Evolutionary conservation across 2,329 filamentous ascomycete genomes (phyloP), one percentile per base, ranked within the genome.

Genomic region (Akanthomyces dipterigenus): DNA sequence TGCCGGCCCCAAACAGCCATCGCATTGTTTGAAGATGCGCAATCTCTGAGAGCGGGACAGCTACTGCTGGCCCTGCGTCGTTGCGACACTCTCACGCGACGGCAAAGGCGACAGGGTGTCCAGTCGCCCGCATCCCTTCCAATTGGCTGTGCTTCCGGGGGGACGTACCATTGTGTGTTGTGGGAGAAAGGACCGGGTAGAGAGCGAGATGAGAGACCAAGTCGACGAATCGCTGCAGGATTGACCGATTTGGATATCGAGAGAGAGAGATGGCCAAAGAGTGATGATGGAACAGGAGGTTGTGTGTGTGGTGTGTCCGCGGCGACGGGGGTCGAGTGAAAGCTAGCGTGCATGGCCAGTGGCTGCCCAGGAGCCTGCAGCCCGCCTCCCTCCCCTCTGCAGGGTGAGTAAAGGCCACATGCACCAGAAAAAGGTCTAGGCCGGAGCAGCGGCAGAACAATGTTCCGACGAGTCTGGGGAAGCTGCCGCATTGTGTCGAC

Each of bases 351-450:
- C 18, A 20, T 31, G 24, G 5, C n/a, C 43, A 48, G 28, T 24
- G 20, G 31, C 49, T 40, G 42, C 31, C 59, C 65, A 71, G 70
- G 70, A 69, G 69, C 66, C 67, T 66, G 68, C 64, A 63, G 64
- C 63, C 63, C 65, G 64, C 63, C 31, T 34, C n/a, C n/a, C n/a
- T n/a, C n/a, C n/a, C n/a, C n/a, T n/a, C n/a, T n/a, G n/a, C n/a
- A n/a, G n/a, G n/a, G 63, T 65, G 67, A 75, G 72, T 76, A 76
- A 71, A 77, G 75, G 75, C 75, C 75, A 77, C 75, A 73, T 76
- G 56, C 48, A 60, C 76, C 75, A 66, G 74, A 68, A 73, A 74
- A 70, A 64, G 64, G 64, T 24, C 31, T 36, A 14, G 6, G 63
- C 65, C 61, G 55, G 56, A 9, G 60, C 36, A 42, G 58, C 72